phyloP scores from a whole-genome alignment of 2,329 filamentous ascomycete species.

The Rhinocladiella similis region DNA sequence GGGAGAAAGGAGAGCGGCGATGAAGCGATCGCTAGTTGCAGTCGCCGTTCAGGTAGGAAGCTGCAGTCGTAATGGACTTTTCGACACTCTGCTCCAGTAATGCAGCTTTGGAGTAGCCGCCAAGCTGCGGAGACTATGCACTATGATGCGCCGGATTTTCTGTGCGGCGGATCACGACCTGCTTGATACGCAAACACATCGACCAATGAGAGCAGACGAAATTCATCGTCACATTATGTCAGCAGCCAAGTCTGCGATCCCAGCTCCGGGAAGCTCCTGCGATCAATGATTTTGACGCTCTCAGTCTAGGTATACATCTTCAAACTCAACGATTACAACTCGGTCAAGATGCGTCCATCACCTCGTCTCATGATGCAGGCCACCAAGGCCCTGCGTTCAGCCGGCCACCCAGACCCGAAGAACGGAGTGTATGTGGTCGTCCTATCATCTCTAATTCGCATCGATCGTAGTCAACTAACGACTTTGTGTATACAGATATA shows the following conservation, averaged over 20 bases:
- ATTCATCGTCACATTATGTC: neutral
- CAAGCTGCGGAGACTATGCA: neutral
- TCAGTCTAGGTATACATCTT: neutral
- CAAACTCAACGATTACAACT: neutral
- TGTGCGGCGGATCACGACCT: neutral
- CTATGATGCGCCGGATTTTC: neutral
- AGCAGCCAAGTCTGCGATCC: neutral
- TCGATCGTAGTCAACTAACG: conserved; percentile 29
- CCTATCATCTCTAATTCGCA: neutral
- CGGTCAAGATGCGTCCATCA: conserved; percentile 26
- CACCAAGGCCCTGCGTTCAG: conserved; percentile 29
- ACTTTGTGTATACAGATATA: conserved; percentile 54
- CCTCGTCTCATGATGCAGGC: conserved; percentile 26
- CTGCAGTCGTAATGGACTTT: conserved; percentile 8
- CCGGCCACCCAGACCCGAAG: conserved; percentile 40
- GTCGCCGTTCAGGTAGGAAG: neutral
- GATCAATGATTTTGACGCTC: conserved; percentile 5
- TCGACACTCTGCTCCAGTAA: neutral
- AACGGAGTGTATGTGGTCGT: conserved; percentile 40
- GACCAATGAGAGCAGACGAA: neutral
- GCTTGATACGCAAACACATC: no score
- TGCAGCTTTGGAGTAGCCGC: conserved; percentile 3
- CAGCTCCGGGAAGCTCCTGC: conserved; percentile 12
- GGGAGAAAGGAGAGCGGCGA: neutral
- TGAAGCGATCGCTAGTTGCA: neutral